phyloP scores from a whole-genome alignment of 2,329 filamentous ascomycete species.

The Microcyclosporella mali region DNA sequence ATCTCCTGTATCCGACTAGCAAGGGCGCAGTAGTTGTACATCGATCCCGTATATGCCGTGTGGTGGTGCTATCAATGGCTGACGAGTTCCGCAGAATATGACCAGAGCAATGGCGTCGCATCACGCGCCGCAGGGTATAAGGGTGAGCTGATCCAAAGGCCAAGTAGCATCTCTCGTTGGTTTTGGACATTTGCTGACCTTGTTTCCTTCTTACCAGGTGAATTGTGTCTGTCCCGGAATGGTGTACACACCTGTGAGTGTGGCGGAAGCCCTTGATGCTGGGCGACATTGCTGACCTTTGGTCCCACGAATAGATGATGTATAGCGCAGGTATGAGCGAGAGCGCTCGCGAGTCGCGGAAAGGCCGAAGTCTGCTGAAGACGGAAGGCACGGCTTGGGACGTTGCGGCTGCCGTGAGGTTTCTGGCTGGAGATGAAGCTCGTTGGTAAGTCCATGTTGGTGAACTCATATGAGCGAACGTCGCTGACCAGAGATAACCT shows the following conservation, averaged over 20 bases:
- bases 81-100: slow-evolving; percentile 38
- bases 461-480: background rate
- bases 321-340: slow-evolving; percentile 46
- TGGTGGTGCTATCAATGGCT: background rate
- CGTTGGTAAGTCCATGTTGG: slow-evolving; percentile 37
- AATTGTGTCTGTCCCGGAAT: slow-evolving; percentile 49
- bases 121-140: slow-evolving; percentile 47
- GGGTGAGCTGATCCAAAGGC: no score
- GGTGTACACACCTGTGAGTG: slow-evolving; percentile 1
- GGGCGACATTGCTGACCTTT: no score
- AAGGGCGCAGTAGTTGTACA: slow-evolving; percentile 47
- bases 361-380: slow-evolving; percentile 43
- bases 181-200: no score
- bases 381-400: slow-evolving; percentile 31
- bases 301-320: slow-evolving; percentile 55
- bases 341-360: slow-evolving; percentile 44
- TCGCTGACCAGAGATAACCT: no score
- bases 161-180: no score
- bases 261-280: no score
- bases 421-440: slow-evolving; percentile 48
- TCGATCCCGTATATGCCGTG: background rate
- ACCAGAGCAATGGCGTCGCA: slow-evolving; percentile 52
- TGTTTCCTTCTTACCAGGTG: no score
- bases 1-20: slow-evolving; percentile 48
- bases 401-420: slow-evolving; percentile 45